A percentile compares a stretch with the other conserved stretches of the same genome.
Conservation (phyloP, 768 basidiomycete genomes). For the Butyriboletus loyo region DNA sequence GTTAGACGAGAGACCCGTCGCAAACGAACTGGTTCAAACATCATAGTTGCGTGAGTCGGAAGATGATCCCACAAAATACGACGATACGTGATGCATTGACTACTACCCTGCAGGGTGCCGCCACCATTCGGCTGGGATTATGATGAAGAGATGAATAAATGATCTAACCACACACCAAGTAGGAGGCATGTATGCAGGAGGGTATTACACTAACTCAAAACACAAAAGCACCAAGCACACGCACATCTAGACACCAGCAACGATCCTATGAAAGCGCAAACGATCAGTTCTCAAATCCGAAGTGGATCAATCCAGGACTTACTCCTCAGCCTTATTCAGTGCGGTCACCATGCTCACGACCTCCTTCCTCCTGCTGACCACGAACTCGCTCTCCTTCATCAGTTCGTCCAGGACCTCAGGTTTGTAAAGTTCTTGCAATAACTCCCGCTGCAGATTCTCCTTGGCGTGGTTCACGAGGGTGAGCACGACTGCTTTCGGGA, state of each 20-base stretch:
- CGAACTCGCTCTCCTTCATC: slow-evolving; percentile 90
- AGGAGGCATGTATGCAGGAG: slow-evolving; percentile 23
- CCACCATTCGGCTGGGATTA: background rate
- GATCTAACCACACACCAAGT: slow-evolving; percentile 18
- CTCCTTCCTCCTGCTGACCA: slow-evolving; percentile 90
- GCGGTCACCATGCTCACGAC: slow-evolving; percentile 90
- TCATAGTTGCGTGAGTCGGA: too few relatives aligned
- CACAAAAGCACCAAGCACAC: slow-evolving; percentile 1
- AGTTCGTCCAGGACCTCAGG: slow-evolving; percentile 93
- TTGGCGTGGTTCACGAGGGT: slow-evolving; percentile 92
- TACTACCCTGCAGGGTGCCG: background rate
- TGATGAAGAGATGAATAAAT: slow-evolving; percentile 9
- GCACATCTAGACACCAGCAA: slow-evolving; percentile 52
- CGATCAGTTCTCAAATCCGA: slow-evolving; percentile 10
- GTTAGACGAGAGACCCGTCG: background rate
- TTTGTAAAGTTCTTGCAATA: slow-evolving; percentile 95
- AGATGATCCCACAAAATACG: background rate
- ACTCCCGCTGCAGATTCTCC: slow-evolving; percentile 90
- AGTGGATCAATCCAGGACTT: slow-evolving; percentile 45
- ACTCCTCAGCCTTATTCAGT: slow-evolving; percentile 96
- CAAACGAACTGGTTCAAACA: background rate
- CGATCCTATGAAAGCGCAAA: slow-evolving; percentile 42
- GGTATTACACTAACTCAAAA: slow-evolving; percentile 30
- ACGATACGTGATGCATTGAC: background rate
- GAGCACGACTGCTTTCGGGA: slow-evolving; percentile 90